phyloP scores from a whole-genome alignment of 352 stramenopile species.

The Globisporangium takayamanum region DNA sequence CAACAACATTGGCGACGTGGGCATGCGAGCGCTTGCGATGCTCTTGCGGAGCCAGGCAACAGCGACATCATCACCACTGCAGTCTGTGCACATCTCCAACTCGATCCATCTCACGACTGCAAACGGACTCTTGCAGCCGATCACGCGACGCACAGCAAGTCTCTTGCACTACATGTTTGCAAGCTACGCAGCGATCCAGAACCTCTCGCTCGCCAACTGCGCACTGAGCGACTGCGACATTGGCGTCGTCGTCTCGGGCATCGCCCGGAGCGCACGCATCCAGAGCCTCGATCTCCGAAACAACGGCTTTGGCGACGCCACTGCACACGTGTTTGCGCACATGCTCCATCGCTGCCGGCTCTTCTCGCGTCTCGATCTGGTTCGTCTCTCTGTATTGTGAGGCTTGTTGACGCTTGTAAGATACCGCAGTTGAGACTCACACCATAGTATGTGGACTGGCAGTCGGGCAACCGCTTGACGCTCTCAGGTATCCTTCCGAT shows the following conservation, averaged over 20 bases:
- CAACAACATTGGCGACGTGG: conserved; percentile 28
- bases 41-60: conserved; percentile 19
- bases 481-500: conserved; percentile 21
- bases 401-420: neutral
- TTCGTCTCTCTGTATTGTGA: conserved; percentile 11
- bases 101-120: conserved; percentile 20
- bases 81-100: conserved; percentile 20
- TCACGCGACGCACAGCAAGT: conserved; percentile 18
- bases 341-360: conserved; percentile 29
- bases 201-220: conserved; percentile 31
- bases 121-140: conserved; percentile 19
- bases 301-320: conserved; percentile 28
- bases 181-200: conserved; percentile 20
- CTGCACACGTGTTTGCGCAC: conserved; percentile 18
- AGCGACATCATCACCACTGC: conserved; percentile 7
- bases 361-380: conserved; percentile 31
- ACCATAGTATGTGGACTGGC: neutral
- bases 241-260: conserved; percentile 33
- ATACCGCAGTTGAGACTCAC: neutral
- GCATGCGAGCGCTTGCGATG: conserved; percentile 24
- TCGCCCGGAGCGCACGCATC: conserved; percentile 30
- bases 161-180: conserved; percentile 29
- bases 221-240: conserved; percentile 25
- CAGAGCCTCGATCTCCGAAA: conserved; percentile 28
- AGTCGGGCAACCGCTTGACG: conserved; percentile 32